Evolutionary conservation across 257 asterid species (phyloP).

Genomic region (Ballota nigra): DNA sequence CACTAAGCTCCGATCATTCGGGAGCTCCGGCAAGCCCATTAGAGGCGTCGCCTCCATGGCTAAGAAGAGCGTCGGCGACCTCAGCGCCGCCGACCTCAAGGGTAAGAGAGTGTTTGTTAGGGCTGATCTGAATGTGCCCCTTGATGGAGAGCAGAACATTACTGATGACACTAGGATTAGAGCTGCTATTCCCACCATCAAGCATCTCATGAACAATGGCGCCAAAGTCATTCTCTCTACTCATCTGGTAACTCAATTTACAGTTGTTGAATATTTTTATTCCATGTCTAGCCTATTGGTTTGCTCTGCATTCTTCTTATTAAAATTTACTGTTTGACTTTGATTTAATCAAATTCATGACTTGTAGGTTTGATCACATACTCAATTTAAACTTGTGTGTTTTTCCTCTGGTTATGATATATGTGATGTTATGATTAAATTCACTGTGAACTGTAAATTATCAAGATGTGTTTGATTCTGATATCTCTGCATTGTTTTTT

Average conservation of each 20-base stretch:
- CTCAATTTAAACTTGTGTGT: constrained; percentile 4
- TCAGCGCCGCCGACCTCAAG: constrained; percentile 52
- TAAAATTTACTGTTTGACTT: not conserved
- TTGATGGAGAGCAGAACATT: constrained; percentile 60
- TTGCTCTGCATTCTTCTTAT: constrained; percentile 1
- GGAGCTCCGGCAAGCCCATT: constrained; percentile 40
- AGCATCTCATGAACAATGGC: constrained; percentile 54
- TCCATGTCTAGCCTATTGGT: not conserved
- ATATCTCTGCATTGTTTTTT: too few species aligned
- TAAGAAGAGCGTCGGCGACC: constrained; percentile 74
- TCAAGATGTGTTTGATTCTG: not conserved
- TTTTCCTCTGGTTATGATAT: constrained; percentile 9
- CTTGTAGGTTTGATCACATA: not conserved
- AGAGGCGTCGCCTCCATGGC: constrained; percentile 52
- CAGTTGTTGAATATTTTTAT: not conserved
- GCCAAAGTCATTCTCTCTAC: constrained; percentile 59
- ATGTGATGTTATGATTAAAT: not conserved
- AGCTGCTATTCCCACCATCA: constrained; percentile 78
- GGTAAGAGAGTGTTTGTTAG: constrained; percentile 69
- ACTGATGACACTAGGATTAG: constrained; percentile 80
- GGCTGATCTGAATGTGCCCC: constrained; percentile 79
- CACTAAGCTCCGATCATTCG: constrained; percentile 51
- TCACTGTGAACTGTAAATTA: not conserved
- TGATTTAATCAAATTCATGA: constrained; percentile 1
- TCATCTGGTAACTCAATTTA: constrained; percentile 27